Conservation (phyloP, 2,329 filamentous ascomycete genomes). For the Penicillium verrucosum region DNA sequence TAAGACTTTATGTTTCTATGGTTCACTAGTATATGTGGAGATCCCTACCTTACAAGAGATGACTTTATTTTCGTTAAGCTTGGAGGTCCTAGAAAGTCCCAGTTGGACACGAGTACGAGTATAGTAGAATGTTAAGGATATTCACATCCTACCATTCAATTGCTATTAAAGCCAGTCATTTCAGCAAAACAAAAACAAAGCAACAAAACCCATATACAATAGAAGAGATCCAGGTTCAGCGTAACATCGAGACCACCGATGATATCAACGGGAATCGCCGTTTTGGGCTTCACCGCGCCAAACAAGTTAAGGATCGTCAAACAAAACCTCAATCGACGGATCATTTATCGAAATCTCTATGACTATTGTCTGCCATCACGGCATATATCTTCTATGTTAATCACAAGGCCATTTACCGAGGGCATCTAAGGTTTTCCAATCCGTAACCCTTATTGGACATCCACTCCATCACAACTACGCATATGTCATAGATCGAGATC, state of each 20-base stretch:
- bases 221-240: not conserved
- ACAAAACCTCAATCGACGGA: not conserved
- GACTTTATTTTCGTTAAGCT: not conserved
- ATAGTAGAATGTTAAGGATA: not conserved
- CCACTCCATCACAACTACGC: not conserved
- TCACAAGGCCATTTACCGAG: not conserved
- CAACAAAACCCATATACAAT: not conserved
- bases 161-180: no score
- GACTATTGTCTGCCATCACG: not conserved
- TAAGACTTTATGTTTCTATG: not conserved
- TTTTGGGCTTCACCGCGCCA: not conserved
- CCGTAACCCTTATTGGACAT: not conserved
- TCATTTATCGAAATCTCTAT: not conserved
- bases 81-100: not conserved
- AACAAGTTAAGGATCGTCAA: slow-evolving; percentile 7
- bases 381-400: not conserved
- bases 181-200: no score
- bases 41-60: no score
- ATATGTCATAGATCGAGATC: slow-evolving; percentile 5
- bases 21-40: not conserved
- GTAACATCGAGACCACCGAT: not conserved
- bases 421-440: not conserved
- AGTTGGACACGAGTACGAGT: no score
- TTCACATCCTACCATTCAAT: not conserved
- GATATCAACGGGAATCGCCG: slow-evolving; percentile 6